Conservation (phyloP, 1,284 basidiomycete species). For the Tilletia setariae region DNA sequence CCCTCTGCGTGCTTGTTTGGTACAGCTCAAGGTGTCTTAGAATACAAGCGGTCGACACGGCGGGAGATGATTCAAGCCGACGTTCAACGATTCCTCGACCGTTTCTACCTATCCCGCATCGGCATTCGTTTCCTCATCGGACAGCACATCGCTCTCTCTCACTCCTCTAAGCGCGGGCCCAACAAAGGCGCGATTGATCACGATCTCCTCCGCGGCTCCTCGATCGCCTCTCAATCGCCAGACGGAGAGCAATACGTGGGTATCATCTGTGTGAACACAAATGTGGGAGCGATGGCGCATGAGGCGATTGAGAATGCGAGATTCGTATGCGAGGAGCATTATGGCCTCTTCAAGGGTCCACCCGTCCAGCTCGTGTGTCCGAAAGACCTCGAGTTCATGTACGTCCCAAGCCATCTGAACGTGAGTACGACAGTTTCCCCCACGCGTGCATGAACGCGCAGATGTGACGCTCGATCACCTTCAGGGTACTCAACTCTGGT, state of each 20-base stretch:
- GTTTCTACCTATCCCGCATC: constrained; percentile 96
- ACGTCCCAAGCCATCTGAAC: constrained; percentile 81
- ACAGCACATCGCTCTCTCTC: constrained; percentile 52
- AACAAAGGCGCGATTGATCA: background rate
- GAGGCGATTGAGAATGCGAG: constrained; percentile 98
- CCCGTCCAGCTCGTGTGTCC: constrained; percentile 96
- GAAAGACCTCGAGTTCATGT: constrained; percentile 79
- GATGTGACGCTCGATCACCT: background rate
- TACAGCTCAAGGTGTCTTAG: constrained; percentile 66
- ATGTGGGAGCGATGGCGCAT: constrained; percentile 59
- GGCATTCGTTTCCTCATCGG: constrained; percentile 58
- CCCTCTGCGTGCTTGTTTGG: background rate
- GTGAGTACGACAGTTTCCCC: constrained; percentile 30
- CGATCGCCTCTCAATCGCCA: constrained; percentile 17
- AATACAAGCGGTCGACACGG: constrained; percentile 62
- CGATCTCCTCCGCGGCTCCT: constrained; percentile 22
- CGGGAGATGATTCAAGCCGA: constrained; percentile 67
- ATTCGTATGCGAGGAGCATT: constrained; percentile 95
- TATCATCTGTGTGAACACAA: constrained; percentile 91
- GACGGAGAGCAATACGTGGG: constrained; percentile 75
- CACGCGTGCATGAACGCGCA: background rate
- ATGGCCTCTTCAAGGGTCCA: constrained; percentile 83
- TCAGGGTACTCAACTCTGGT: background rate
- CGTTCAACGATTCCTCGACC: constrained; percentile 91
- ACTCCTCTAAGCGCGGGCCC: constrained; percentile 17